Conservation (phyloP, 305 asterid genomes). For the Salvia sclarea region DNA sequence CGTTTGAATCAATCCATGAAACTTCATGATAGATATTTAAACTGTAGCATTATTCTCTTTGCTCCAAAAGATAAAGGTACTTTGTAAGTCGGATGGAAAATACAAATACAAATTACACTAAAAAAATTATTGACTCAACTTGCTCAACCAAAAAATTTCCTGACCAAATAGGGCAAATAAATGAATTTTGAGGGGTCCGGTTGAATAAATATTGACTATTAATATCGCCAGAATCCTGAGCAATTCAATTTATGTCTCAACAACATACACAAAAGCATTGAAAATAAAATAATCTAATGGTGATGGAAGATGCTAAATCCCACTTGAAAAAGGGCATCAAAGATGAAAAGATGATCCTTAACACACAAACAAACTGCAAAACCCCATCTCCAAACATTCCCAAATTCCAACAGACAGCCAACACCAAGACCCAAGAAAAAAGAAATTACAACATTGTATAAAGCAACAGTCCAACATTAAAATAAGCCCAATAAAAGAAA, state of each 20-base stretch:
- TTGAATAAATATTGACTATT: background rate
- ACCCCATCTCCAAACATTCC: constrained; percentile 42
- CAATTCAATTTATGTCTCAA: background rate
- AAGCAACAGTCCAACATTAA: constrained; percentile 36
- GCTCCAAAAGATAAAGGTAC: too few relatives aligned
- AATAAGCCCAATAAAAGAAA: constrained; percentile 17
- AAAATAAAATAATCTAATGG: background rate
- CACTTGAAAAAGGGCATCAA: background rate
- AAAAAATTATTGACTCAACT: too few relatives aligned
- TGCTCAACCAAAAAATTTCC: too few relatives aligned
- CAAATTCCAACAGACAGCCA: constrained; percentile 43
- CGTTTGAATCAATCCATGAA: too few relatives aligned
- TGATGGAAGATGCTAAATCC: background rate
- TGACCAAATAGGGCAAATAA: too few relatives aligned
- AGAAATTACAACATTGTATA: constrained; percentile 24
- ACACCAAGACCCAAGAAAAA: constrained; percentile 50
- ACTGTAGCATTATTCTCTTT: too few relatives aligned
- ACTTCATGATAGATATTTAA: too few relatives aligned
- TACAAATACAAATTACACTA: too few relatives aligned
- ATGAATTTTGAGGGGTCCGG: background rate
- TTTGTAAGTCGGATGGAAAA: too few relatives aligned
- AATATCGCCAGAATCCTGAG: background rate
- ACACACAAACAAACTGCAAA: constrained; percentile 37
- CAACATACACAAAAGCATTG: background rate
- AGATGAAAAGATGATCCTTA: constrained; percentile 26